Conservation (phyloP, 2,329 filamentous ascomycete genomes). For the Lachnellula hyalina region DNA sequence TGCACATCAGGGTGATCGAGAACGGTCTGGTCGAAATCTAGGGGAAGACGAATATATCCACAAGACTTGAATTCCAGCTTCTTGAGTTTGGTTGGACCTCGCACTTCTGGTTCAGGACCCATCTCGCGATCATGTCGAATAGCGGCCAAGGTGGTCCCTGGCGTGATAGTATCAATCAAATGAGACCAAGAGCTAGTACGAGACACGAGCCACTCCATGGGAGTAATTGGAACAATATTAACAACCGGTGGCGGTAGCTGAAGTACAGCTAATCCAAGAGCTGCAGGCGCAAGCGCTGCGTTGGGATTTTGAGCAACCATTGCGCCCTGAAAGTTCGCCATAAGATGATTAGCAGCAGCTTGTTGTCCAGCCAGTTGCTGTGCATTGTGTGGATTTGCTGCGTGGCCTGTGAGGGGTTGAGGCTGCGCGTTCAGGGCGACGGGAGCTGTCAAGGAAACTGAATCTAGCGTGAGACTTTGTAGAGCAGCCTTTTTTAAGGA, state of each 20-base stretch:
- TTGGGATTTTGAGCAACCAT: neutral
- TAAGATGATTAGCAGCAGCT: constrained; percentile 4
- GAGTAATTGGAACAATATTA: neutral
- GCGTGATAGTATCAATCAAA: constrained; percentile 45
- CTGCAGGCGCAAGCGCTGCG: neutral
- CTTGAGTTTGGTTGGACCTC: constrained; percentile 16
- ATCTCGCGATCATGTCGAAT: constrained; percentile 35
- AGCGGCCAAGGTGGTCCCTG: constrained; percentile 39
- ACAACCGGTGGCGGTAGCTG: neutral
- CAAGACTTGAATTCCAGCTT: constrained; percentile 28
- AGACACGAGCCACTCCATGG: constrained; percentile 29
- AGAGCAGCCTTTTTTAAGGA: constrained; percentile 43
- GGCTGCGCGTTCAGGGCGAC: constrained; percentile 26
- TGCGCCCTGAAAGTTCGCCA: neutral
- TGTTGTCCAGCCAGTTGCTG: constrained; percentile 4
- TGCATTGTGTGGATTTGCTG: constrained; percentile 6
- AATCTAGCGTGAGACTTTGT: constrained; percentile 53
- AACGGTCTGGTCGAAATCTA: constrained; percentile 28
- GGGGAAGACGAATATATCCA: constrained; percentile 27
- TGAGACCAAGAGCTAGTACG: constrained; percentile 43
- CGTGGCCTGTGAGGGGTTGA: constrained; percentile 8
- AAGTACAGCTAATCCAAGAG: neutral
- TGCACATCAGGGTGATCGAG: constrained; percentile 13
- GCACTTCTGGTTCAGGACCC: constrained; percentile 22
- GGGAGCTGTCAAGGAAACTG: constrained; percentile 56